Evolutionary conservation across 2,329 filamentous ascomycete species (phyloP), one percentile per base, ranked within the genome.

Genomic region (Colletotrichum acutatum): DNA sequence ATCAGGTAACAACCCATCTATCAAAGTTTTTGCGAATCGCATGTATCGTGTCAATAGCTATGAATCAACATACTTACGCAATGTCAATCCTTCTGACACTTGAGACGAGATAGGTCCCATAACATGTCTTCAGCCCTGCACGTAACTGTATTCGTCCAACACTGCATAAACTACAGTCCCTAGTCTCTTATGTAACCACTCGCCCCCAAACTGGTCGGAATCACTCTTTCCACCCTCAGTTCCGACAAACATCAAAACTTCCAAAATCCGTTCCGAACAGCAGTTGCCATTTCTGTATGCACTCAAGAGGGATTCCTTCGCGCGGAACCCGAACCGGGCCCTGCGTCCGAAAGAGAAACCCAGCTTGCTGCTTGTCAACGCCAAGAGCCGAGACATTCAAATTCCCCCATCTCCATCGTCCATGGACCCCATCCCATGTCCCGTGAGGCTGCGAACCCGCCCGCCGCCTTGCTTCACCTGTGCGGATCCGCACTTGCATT

Each of bases 11-110:
- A 2, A 34, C 11, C 37, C 6, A 52, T 22, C 32, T 24, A 24
- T 24, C 66, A 65, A 70, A 65, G n/a, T 56, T 54, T 49, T 8
- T 34, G n/a, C 24, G 42, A n/a, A 49, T 65, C 26, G 32, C 24
- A 54, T 22, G 54, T 60, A 26, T 46, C 37, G 37, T 56, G 32
- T 59, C 65, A 52, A 19, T 19, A n/a, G 42, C 49, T 14, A 24
- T 26, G 54, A 22, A 26, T 56, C 42, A n/a, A n/a, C 4, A n/a
- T 49, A 19, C 42, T 49, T 0, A 19, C 6, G 0, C 16, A 14
- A 42, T 0, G 42, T 49, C 42, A 49, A 3, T 8, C 16, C 8
- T 9, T 9, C 6, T n/a, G 42, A 49, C 42, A n/a, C 37, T 49
- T n/a, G 42, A 19, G 42, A 49, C 19, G 42, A 49, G 8, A 34